phyloP scores from a whole-genome alignment of 1,284 basidiomycete species.

The Trichosporon sp. region DNA sequence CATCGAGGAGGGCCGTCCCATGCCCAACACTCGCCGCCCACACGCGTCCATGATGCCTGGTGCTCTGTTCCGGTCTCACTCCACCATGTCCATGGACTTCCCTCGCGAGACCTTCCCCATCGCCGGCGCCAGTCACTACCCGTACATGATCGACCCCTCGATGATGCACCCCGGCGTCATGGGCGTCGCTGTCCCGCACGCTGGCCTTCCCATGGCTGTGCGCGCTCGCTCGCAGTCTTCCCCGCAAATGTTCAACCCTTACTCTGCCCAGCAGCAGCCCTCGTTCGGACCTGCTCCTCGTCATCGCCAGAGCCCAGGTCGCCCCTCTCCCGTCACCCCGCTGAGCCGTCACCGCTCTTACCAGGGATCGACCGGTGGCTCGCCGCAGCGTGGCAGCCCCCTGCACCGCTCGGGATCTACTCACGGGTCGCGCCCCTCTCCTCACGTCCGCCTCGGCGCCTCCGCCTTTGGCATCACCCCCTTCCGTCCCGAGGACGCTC shows the following conservation, averaged over 20 bases:
- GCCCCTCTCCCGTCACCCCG: conserved; percentile 14
- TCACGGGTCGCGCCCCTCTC: conserved; percentile 14
- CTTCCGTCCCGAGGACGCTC: conserved; percentile 5
- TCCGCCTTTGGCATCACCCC: conserved; percentile 18
- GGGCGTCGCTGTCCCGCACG: conserved; percentile 3
- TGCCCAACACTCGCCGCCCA: conserved; percentile 16
- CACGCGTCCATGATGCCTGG: conserved; percentile 10
- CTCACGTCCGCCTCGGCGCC: conserved; percentile 14
- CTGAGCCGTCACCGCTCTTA: conserved; percentile 15
- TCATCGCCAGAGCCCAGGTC: conserved; percentile 16
- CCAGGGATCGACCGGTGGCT: conserved; percentile 7
- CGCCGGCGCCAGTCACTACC: conserved; percentile 12
- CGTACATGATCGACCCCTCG: conserved; percentile 6
- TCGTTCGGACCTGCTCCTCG: conserved; percentile 18
- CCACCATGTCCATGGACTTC: conserved; percentile 17
- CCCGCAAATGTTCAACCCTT: conserved; percentile 12
- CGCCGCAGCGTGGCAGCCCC: conserved; percentile 11
- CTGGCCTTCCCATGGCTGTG: neutral
- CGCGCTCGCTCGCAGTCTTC: conserved; percentile 22
- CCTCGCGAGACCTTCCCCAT: conserved; percentile 15
- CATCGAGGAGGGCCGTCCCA: conserved; percentile 20
- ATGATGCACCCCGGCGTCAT: conserved; percentile 9
- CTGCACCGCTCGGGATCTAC: conserved; percentile 16
- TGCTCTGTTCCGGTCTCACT: conserved; percentile 18
- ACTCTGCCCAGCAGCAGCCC: conserved; percentile 9